A percentile compares a stretch with the other conserved stretches of the same genome.
phyloP scores from a whole-genome alignment of 2,329 filamentous ascomycete species.

The Beauveria sp. region DNA sequence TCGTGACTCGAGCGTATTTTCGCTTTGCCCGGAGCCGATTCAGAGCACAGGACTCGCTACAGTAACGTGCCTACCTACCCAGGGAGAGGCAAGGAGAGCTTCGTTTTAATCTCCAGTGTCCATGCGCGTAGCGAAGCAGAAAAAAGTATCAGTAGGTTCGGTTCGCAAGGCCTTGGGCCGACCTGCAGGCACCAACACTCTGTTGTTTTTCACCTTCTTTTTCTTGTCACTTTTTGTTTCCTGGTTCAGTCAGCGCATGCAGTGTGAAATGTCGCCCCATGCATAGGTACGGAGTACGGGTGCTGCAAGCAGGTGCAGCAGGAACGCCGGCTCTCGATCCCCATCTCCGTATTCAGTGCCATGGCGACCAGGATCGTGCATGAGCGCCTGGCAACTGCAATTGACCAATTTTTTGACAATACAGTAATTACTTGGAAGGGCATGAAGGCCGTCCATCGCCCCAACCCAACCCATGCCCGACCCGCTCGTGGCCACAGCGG shows the following conservation, averaged over 20 bases:
- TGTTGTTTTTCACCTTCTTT: no score
- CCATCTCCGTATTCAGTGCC: background rate
- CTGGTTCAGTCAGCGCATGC: background rate
- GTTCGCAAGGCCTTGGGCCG: background rate
- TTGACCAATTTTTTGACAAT: background rate
- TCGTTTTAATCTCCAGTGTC: no score
- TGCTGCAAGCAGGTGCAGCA: background rate
- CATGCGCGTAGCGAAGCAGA: no score
- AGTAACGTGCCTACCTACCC: no score
- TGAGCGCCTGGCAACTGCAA: background rate
- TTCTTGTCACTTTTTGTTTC: no score
- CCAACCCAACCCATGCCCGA: background rate
- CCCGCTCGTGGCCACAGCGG: background rate
- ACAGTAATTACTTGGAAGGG: background rate
- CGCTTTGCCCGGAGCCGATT: no score
- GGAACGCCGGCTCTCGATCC: slow-evolving; percentile 2
- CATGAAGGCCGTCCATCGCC: background rate
- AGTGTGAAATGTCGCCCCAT: background rate
- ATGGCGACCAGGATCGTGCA: background rate
- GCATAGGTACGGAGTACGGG: background rate
- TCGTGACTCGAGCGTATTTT: no score
- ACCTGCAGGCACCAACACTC: no score
- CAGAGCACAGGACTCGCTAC: no score
- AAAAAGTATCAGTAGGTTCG: no score
- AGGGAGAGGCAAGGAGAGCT: no score